phyloP scores from a whole-genome alignment of 1,284 basidiomycete species.

The Athelia sp. region DNA sequence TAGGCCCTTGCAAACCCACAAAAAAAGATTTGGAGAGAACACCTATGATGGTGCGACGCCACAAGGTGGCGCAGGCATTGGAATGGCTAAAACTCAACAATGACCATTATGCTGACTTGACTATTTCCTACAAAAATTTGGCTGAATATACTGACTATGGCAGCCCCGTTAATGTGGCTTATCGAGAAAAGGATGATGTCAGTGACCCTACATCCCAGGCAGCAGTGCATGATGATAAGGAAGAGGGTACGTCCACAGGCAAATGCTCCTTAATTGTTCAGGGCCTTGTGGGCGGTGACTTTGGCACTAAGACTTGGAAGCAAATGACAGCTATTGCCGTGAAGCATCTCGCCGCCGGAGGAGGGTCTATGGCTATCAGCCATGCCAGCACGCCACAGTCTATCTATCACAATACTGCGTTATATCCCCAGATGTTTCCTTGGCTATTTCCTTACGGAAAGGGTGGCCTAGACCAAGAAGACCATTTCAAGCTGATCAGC shows the following conservation, averaged over 20 bases:
- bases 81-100: slow-evolving; percentile 28
- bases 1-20: slow-evolving; percentile 17
- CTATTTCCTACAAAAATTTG: slow-evolving; percentile 19
- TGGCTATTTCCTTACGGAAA: slow-evolving; percentile 33
- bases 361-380: slow-evolving; percentile 14
- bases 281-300: slow-evolving; percentile 11
- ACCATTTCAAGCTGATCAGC: slow-evolving; percentile 9
- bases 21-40: slow-evolving; percentile 25
- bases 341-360: slow-evolving; percentile 12
- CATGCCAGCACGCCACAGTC: slow-evolving; percentile 9
- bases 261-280: slow-evolving; percentile 15
- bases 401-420: slow-evolving; percentile 19
- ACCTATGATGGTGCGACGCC: slow-evolving; percentile 21
- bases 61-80: slow-evolving; percentile 16
- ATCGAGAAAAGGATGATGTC: slow-evolving; percentile 6
- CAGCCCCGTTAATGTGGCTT: slow-evolving; percentile 15
- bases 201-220: slow-evolving; percentile 10
- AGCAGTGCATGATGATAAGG: slow-evolving; percentile 6
- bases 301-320: slow-evolving; percentile 3
- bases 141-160: slow-evolving; percentile 13
- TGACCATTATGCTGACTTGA: slow-evolving; percentile 17
- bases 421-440: too few relatives aligned
- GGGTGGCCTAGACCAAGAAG: slow-evolving; percentile 21
- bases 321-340: slow-evolving; percentile 11
- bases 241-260: slow-evolving; percentile 10